Evolutionary conservation across 495 filamentous ascomycete genomes (phyloP), one percentile per base, ranked within the genome.

Genomic region (Talaromyces wortmannii): DNA sequence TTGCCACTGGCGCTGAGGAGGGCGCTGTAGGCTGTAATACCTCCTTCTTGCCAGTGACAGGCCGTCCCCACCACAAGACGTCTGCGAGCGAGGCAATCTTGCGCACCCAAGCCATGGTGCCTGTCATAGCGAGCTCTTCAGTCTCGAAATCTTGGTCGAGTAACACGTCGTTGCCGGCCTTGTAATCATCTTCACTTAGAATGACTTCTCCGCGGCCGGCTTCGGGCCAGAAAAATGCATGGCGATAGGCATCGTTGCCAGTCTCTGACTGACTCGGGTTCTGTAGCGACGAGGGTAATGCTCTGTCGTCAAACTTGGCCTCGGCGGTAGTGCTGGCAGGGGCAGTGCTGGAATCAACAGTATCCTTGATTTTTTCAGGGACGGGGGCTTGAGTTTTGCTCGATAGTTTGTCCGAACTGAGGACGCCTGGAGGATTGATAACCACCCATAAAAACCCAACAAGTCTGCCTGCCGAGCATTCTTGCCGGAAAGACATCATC

Each of bases 371-470:
- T 33, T 50, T 32, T 11, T 18, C 43, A 36, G 31, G 29, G 31
- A 40, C 52, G 0, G 8, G 15, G 3, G 16, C 29, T 30, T 17
- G 36, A 15, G 23, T 29, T 7, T 29, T 30, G 57, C 52, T 4
- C 67, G 60, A 4, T 65, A 50, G 16, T 11, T 52, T 55, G n/a
- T 52, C 45, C 47, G 72, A 69, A 52, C 69, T 72, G 45, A 68
- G 61, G 49, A 67, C 58, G 12, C 69, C 74, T 11, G 62, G 67
- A 45, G 84, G 81, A 58, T 61, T 86, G 54, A 97, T 86, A 8
- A 96, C 84, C 30, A 96, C 67, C 94, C 94, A 99, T 10, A 97
- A 73, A 63, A 99, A 99, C 0, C 94, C 95, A 0, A 96, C 95
- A 52, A 96, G 67, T 17, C 91, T 76, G 3, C 94, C 94, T 12